Conservation (phyloP, 106 monocot genomes). For the Dioscorea alata region DNA sequence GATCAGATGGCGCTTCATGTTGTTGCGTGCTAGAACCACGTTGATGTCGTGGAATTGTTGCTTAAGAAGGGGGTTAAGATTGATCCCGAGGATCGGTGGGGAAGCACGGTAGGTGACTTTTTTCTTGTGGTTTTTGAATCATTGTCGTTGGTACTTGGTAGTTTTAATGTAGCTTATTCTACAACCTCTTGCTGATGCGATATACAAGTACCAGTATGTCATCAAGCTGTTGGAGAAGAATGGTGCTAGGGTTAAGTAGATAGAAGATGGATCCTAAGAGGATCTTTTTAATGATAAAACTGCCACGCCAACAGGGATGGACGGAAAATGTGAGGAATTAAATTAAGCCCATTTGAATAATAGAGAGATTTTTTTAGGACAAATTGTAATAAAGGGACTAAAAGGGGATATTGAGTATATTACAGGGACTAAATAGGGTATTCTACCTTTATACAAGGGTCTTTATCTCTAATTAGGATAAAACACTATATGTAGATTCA, state of each 20-base stretch:
- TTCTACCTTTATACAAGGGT: too few species aligned
- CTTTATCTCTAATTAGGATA: too few species aligned
- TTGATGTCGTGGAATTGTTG: constrained; percentile 55
- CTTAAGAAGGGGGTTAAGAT: constrained; percentile 53
- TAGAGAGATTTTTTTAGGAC: too few species aligned
- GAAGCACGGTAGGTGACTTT: constrained; percentile 59
- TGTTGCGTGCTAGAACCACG: constrained; percentile 71
- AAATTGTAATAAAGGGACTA: too few species aligned
- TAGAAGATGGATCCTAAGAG: too few species aligned
- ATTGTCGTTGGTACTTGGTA: neutral
- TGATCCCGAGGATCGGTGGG: constrained; percentile 70
- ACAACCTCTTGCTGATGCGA: constrained; percentile 95
- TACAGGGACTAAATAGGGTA: too few species aligned
- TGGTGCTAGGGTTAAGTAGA: constrained; percentile 77
- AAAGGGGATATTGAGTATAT: too few species aligned
- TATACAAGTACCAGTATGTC: constrained; percentile 66
- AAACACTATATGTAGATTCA: too few species aligned
- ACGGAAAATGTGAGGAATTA: too few species aligned
- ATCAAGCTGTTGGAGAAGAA: constrained; percentile 80
- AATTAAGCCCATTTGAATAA: too few species aligned
- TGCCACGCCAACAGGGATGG: too few species aligned
- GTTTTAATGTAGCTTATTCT: neutral
- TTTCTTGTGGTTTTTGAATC: neutral
- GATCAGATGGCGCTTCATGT: constrained; percentile 86
- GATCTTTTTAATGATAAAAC: too few species aligned